Percentiles rank a stretch among this genome's conserved stretches.
These are phyloP conservation scores for Erodium trifolium DNA, from an alignment of 441 rosid species.

Conservation along the genomic window DNA sequence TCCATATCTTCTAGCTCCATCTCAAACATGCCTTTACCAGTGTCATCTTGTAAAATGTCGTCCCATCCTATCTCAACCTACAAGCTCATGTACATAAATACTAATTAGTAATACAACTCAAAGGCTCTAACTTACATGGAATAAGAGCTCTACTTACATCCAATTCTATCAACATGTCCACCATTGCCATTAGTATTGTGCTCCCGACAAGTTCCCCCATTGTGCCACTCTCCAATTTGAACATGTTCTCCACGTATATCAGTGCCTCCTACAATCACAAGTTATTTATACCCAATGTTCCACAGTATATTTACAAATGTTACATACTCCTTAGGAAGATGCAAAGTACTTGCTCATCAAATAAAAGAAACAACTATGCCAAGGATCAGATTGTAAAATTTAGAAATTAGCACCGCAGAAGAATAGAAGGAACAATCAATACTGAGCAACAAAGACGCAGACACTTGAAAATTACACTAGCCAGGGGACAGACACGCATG, in stretches of 20 bases:
- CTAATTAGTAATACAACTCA: conserved; percentile 6
- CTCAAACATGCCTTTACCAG: conserved; percentile 61
- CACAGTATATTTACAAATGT: neutral
- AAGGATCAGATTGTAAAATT: neutral
- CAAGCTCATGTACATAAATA: conserved; percentile 12
- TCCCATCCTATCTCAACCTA: conserved; percentile 75
- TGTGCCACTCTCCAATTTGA: conserved; percentile 61
- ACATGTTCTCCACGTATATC: conserved; percentile 62
- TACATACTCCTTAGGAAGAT: no score
- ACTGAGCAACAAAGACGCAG: neutral
- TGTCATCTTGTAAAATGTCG: conserved; percentile 56
- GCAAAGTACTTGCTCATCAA: no score
- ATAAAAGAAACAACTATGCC: no score
- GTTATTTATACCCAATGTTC: neutral
- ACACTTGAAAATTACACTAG: no score
- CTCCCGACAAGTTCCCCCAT: conserved; percentile 61
- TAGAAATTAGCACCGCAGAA: neutral
- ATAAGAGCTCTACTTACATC: conserved; percentile 49
- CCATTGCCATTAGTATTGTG: conserved; percentile 51
- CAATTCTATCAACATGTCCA: conserved; percentile 60
- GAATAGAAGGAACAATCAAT: neutral
- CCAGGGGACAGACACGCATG: no score
- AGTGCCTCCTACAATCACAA: conserved; percentile 29
- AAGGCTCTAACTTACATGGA: neutral
- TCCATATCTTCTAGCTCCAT: conserved; percentile 60